phyloP scores from a whole-genome alignment of 352 stramenopile genomes.

The Phytophthora melonis region DNA sequence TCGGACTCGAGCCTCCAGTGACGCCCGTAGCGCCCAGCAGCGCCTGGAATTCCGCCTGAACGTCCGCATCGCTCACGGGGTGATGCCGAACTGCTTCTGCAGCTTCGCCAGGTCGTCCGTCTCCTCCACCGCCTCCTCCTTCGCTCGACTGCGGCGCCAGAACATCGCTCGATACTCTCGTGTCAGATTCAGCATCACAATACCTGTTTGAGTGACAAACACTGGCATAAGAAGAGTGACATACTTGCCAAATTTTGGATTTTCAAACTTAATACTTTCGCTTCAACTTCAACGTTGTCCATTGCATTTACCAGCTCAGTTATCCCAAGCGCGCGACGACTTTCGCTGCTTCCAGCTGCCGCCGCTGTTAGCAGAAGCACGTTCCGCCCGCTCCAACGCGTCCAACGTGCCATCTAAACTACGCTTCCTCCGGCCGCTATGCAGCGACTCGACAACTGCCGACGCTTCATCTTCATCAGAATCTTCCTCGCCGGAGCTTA shows the following conservation, averaged over 20 bases:
- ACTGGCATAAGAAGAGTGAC: constrained; percentile 30
- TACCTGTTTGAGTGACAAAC: constrained; percentile 21
- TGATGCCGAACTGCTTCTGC: constrained; percentile 84
- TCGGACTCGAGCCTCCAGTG: constrained; percentile 45
- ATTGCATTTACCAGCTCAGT: neutral
- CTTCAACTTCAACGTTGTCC: constrained; percentile 12
- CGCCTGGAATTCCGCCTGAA: constrained; percentile 69
- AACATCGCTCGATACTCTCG: constrained; percentile 51
- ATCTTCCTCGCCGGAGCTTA: constrained; percentile 46
- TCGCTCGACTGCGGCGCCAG: constrained; percentile 60
- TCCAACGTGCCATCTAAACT: constrained; percentile 49
- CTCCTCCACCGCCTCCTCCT: constrained; percentile 25
- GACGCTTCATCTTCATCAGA: constrained; percentile 24
- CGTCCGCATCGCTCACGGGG: constrained; percentile 71
- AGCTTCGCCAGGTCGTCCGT: constrained; percentile 66
- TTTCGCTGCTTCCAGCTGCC: constrained; percentile 20
- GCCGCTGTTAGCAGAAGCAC: neutral
- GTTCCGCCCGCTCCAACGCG: constrained; percentile 55
- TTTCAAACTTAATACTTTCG: too few relatives aligned
- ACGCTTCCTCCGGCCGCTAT: constrained; percentile 12
- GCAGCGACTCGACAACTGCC: constrained; percentile 7
- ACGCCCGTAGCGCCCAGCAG: constrained; percentile 46
- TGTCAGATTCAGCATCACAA: constrained; percentile 14
- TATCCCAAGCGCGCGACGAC: constrained; percentile 24
- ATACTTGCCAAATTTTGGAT: too few relatives aligned